Conservation (phyloP, 1,284 basidiomycete genomes). For the Melampsora occidentalis region DNA sequence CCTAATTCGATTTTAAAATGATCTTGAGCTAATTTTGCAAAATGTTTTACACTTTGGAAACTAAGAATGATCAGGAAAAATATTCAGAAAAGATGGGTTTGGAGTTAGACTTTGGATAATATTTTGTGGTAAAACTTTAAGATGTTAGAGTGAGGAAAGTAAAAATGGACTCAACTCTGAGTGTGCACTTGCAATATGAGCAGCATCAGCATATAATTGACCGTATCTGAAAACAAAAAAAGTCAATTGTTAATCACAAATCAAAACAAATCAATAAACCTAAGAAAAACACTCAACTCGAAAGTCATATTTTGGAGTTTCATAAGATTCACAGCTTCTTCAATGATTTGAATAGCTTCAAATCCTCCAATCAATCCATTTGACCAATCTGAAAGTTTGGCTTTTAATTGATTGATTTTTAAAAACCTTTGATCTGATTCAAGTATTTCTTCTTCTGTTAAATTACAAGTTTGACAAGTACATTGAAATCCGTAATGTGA, state of each 20-base stretch:
- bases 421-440: slow-evolving; percentile 33
- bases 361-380: slow-evolving; percentile 25
- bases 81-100: no score
- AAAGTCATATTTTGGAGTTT: slow-evolving; percentile 32
- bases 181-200: slow-evolving; percentile 31
- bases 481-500: slow-evolving; percentile 33
- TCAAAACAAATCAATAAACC: background rate
- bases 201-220: slow-evolving; percentile 41
- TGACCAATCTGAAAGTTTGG: slow-evolving; percentile 26
- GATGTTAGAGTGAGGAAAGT: background rate
- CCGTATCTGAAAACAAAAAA: slow-evolving; percentile 11
- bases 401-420: slow-evolving; percentile 39
- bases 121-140: no score
- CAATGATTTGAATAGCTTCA: slow-evolving; percentile 26
- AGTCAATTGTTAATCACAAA: background rate
- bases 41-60: slow-evolving; percentile 22
- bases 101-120: no score
- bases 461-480: slow-evolving; percentile 20
- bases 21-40: slow-evolving; percentile 21
- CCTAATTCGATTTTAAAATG: slow-evolving; percentile 41
- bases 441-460: background rate
- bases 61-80: no score
- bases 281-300: slow-evolving; percentile 16
- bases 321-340: slow-evolving; percentile 25
- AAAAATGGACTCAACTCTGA: slow-evolving; percentile 35